phyloP scores from a whole-genome alignment of 257 asterid species.

The Solanum lycopersicoides region DNA sequence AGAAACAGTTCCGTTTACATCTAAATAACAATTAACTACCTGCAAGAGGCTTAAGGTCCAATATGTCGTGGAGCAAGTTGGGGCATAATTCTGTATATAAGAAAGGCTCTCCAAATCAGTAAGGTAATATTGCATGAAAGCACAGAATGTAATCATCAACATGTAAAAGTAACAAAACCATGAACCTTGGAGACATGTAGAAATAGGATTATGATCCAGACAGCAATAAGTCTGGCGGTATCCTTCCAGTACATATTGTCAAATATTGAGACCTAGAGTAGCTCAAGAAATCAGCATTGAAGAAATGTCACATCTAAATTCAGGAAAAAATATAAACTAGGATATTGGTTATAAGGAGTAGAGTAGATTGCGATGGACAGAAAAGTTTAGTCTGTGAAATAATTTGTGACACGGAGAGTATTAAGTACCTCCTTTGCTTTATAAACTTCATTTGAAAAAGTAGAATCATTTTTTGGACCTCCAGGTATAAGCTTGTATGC shows the following conservation, averaged over 20 bases:
- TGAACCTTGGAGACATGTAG: conserved; percentile 44
- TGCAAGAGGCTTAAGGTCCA: conserved; percentile 41
- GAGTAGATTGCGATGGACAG: background rate
- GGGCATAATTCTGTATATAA: conserved; percentile 24
- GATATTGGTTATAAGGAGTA: background rate
- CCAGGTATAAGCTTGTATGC: conserved; percentile 36
- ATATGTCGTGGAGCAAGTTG: conserved; percentile 35
- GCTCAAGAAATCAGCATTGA: background rate
- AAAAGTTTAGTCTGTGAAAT: background rate
- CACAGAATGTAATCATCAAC: background rate
- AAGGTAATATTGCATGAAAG: background rate
- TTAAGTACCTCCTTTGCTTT: conserved; percentile 24
- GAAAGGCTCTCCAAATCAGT: background rate
- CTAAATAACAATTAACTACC: conserved; percentile 15
- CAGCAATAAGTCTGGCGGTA: conserved; percentile 27
- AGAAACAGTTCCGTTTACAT: background rate
- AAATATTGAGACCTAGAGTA: conserved; percentile 23
- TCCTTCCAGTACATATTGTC: conserved; percentile 44
- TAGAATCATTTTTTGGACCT: conserved; percentile 17
- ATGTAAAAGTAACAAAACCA: background rate
- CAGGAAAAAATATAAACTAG: background rate
- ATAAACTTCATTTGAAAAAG: conserved; percentile 8
- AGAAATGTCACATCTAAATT: background rate
- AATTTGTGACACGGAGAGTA: background rate
- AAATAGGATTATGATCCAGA: conserved; percentile 36